phyloP scores from a whole-genome alignment of 768 basidiomycete genomes.

The Neoboletus subvelutipes region DNA sequence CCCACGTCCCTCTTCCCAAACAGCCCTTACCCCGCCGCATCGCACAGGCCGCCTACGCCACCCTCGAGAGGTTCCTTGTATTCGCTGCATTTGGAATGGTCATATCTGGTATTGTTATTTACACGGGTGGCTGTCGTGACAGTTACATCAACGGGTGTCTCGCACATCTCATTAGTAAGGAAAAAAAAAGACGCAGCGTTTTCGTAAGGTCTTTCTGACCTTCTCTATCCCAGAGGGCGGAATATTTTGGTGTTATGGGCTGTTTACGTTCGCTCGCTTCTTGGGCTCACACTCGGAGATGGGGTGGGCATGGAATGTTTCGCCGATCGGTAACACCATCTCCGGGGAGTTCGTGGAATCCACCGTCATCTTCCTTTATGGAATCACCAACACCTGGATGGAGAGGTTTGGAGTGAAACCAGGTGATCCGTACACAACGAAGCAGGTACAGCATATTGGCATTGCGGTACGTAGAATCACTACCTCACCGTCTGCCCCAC shows the following conservation, averaged over 20 bases:
- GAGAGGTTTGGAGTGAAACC: constrained; percentile 85
- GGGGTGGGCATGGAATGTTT: constrained; percentile 95
- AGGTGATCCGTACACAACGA: constrained; percentile 84
- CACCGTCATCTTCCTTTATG: constrained; percentile 81
- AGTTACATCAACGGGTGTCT: constrained; percentile 79
- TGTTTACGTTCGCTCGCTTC: constrained; percentile 91
- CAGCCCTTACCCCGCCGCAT: constrained; percentile 39
- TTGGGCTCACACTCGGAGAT: constrained; percentile 81
- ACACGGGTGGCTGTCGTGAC: constrained; percentile 84
- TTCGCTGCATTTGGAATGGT: constrained; percentile 68
- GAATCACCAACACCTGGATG: constrained; percentile 94
- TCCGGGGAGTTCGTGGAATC: constrained; percentile 82
- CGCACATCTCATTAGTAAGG: constrained; percentile 90
- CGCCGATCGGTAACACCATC: constrained; percentile 47
- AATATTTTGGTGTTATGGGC: constrained; percentile 91
- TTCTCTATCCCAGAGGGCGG: constrained; percentile 59
- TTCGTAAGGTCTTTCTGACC: background rate
- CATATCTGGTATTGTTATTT: constrained; percentile 71
- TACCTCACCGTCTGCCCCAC: background rate
- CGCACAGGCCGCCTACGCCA: constrained; percentile 49
- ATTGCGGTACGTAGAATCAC: constrained; percentile 65
- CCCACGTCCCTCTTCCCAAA: constrained; percentile 9
- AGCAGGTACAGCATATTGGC: constrained; percentile 90
- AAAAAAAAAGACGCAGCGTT: background rate
- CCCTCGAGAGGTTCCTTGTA: constrained; percentile 62